phyloP scores from a whole-genome alignment of 1,139 yeast species.

The Yamadazyma blattariae region DNA sequence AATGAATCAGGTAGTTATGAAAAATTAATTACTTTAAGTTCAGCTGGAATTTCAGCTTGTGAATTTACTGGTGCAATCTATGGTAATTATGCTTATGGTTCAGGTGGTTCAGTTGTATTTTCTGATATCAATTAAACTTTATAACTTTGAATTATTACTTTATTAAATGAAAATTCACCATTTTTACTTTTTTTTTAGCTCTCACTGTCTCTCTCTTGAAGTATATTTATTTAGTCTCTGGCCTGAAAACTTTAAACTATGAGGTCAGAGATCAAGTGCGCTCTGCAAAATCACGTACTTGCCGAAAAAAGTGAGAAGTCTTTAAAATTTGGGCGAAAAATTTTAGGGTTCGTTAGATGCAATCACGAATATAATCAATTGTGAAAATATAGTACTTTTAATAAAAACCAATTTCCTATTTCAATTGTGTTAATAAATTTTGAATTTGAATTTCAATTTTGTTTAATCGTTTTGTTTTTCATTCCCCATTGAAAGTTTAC shows the following conservation, averaged over 20 bases:
- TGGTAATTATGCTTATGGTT: constrained; percentile 6
- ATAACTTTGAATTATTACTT: too few species aligned
- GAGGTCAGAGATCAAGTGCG: neutral
- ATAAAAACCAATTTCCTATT: too few species aligned
- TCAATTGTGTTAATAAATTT: too few species aligned
- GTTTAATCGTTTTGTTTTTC: too few species aligned
- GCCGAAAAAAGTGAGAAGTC: neutral
- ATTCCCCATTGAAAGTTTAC: too few species aligned
- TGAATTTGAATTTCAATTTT: too few species aligned
- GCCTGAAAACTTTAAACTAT: too few species aligned
- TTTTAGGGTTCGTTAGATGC: neutral
- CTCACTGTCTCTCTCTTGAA: too few species aligned
- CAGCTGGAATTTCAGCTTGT: constrained; percentile 5
- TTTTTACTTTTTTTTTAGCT: too few species aligned
- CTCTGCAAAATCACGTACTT: neutral
- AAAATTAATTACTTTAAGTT: constrained; percentile 1
- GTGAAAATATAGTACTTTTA: too few species aligned
- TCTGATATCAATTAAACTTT: constrained; percentile 1
- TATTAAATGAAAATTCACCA: too few species aligned
- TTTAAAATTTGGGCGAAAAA: neutral
- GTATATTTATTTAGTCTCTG: too few species aligned
- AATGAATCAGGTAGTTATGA: neutral
- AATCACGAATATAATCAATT: neutral
- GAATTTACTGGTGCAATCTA: constrained; percentile 10
- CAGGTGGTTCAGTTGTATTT: constrained; percentile 1